Conservation (phyloP, 345 rosid genomes). For the Lagerstroemia speciosa region DNA sequence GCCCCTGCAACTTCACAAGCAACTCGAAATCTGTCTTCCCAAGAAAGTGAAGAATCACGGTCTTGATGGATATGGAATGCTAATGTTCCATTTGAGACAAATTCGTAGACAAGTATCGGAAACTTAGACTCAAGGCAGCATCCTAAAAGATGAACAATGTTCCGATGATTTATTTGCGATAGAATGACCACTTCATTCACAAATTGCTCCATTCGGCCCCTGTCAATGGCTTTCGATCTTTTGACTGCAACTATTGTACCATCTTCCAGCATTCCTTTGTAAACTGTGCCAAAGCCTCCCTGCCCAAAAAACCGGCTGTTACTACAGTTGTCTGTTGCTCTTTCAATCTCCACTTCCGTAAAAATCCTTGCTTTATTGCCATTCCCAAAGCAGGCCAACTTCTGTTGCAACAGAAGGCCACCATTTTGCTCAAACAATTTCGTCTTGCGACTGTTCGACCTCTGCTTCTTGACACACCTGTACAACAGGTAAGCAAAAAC, state of each 20-base stretch:
- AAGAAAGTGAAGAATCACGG: constrained; percentile 3
- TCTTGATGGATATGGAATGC: constrained; percentile 11
- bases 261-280: constrained; percentile 18
- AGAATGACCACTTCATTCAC: constrained; percentile 20
- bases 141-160: constrained; percentile 18
- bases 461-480: constrained; percentile 4
- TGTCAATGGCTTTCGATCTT: constrained; percentile 12
- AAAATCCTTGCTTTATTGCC: constrained; percentile 15
- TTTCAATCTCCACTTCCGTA: constrained; percentile 11
- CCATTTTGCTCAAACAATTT: constrained; percentile 19
- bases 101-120: constrained; percentile 19
- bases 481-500: constrained; percentile 11
- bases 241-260: constrained; percentile 23
- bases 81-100: constrained; percentile 21
- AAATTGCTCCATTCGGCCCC: constrained; percentile 17
- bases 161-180: constrained; percentile 25
- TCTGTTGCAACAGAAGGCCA: constrained; percentile 14
- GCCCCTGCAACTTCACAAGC: constrained; percentile 28
- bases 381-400: constrained; percentile 6
- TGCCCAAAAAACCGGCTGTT: constrained; percentile 16
- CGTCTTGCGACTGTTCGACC: constrained; percentile 4
- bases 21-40: constrained; percentile 21
- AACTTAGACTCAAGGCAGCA: constrained; percentile 21
- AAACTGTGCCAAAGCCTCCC: constrained; percentile 23
- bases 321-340: constrained; percentile 22